phyloP scores from a whole-genome alignment of 1,139 yeast species.

The Protomyces macrosporus region DNA sequence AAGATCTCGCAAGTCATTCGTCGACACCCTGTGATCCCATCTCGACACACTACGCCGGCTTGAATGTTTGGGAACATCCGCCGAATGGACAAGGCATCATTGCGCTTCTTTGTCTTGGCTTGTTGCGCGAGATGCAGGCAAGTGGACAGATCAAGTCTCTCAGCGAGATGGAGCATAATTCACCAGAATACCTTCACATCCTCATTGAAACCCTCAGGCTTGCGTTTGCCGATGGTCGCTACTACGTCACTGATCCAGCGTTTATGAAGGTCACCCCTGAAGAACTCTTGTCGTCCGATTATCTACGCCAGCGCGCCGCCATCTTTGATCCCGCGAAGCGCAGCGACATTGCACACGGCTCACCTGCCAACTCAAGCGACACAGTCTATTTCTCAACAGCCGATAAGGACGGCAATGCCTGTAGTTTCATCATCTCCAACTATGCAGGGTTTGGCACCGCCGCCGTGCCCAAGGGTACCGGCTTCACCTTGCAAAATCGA shows the following conservation, averaged over 20 bases:
- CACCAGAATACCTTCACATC: conserved; percentile 64
- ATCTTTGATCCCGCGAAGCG: conserved; percentile 45
- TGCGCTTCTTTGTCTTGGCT: conserved; percentile 63
- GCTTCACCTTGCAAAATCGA: conserved; percentile 69
- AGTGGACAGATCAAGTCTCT: conserved; percentile 46
- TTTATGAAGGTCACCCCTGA: conserved; percentile 31
- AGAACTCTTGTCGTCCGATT: conserved; percentile 41
- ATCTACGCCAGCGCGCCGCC: conserved; percentile 50
- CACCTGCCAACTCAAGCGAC: conserved; percentile 66
- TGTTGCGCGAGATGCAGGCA: conserved; percentile 53
- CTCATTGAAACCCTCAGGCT: conserved; percentile 65
- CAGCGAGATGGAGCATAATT: conserved; percentile 53
- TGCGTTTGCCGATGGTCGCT: conserved; percentile 73
- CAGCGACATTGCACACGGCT: conserved; percentile 47
- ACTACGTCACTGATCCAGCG: conserved; percentile 58
- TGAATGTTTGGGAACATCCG: conserved; percentile 63
- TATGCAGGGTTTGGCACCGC: conserved; percentile 70
- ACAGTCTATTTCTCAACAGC: conserved; percentile 70
- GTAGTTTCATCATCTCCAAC: conserved; percentile 74
- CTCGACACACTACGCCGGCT: conserved; percentile 46
- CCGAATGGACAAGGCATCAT: conserved; percentile 79
- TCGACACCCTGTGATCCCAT: conserved; percentile 63
- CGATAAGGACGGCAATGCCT: conserved; percentile 71
- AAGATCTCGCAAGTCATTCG: conserved; percentile 54
- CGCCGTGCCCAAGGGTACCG: conserved; percentile 60